Evolutionary conservation across 1,139 yeast species (phyloP).

Genomic region (Hyphopichia pseudoburtonii): DNA sequence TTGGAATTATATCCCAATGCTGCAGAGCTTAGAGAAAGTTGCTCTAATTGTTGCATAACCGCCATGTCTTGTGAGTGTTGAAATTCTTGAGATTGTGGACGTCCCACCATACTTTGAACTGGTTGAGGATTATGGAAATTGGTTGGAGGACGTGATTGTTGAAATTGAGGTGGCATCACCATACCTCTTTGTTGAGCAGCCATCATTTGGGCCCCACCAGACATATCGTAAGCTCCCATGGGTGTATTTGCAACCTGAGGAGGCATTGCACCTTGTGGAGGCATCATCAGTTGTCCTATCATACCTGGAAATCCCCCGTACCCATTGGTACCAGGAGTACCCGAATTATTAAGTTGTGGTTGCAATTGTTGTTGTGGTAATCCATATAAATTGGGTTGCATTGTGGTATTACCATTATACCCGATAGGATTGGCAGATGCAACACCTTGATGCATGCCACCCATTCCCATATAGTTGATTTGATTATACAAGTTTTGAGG

Average conservation of each 20-base stretch:
- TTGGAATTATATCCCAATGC: conserved; percentile 50
- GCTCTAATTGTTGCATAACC: conserved; percentile 52
- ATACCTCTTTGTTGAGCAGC: conserved; percentile 6
- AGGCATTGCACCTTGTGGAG: not conserved
- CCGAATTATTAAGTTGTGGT: not conserved
- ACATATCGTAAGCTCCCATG: too few relatives aligned
- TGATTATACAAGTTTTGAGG: conserved; percentile 3
- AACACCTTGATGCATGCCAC: not conserved
- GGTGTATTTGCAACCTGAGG: too few relatives aligned
- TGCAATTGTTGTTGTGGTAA: conserved; percentile 4
- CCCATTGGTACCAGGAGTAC: not conserved
- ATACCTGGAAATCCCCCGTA: conserved; percentile 5
- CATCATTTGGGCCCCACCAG: conserved; percentile 5
- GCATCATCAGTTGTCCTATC: conserved; percentile 6
- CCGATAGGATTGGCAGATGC: not conserved
- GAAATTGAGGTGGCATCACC: conserved; percentile 9
- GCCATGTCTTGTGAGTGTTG: conserved; percentile 29
- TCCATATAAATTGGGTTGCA: conserved; percentile 1
- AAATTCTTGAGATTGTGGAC: conserved; percentile 10
- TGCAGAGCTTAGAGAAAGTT: conserved; percentile 48
- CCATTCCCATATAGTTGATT: conserved; percentile 1
- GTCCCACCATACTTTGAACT: conserved; percentile 1
- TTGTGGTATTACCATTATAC: not conserved
- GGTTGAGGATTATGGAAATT: not conserved
- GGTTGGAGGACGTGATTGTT: conserved; percentile 10